Percentiles rank a stretch among this genome's conserved stretches.
Evolutionary conservation across 1,284 basidiomycete species (phyloP).

Genomic region (Ganoderma lucidum): DNA sequence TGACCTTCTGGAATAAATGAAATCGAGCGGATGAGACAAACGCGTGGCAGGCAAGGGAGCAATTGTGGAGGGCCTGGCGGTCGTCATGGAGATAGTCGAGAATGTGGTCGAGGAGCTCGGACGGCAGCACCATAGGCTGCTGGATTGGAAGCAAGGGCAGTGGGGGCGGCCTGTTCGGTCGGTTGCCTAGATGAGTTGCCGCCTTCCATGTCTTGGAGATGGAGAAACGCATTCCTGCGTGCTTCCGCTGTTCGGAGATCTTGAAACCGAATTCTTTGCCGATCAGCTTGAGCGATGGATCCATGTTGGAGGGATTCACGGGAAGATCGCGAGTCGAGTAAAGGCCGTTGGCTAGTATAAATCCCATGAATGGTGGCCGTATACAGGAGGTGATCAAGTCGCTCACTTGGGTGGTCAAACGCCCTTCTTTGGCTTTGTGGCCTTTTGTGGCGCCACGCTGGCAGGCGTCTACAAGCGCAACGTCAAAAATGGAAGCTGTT

Average conservation of each 20-base stretch:
- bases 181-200: neutral
- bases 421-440: neutral
- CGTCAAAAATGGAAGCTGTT: neutral
- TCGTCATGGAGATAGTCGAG: slow-evolving; percentile 39
- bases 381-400: neutral
- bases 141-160: neutral
- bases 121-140: slow-evolving; percentile 22
- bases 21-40: slow-evolving; percentile 21
- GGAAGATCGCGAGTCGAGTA: neutral
- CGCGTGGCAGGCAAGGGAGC: slow-evolving; percentile 29
- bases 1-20: slow-evolving; percentile 26
- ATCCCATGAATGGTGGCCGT: neutral
- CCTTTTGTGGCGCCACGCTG: neutral
- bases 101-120: slow-evolving; percentile 39
- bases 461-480: neutral
- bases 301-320: neutral
- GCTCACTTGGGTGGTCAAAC: neutral
- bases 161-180: neutral
- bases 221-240: neutral
- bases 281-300: slow-evolving; percentile 5
- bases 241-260: neutral
- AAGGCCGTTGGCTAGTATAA: neutral
- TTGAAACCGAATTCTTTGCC: slow-evolving; percentile 7
- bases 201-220: slow-evolving; percentile 6
- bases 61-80: slow-evolving; percentile 30